phyloP scores from a whole-genome alignment of 352 stramenopile species.

The Globisporangium heterothallicum region DNA sequence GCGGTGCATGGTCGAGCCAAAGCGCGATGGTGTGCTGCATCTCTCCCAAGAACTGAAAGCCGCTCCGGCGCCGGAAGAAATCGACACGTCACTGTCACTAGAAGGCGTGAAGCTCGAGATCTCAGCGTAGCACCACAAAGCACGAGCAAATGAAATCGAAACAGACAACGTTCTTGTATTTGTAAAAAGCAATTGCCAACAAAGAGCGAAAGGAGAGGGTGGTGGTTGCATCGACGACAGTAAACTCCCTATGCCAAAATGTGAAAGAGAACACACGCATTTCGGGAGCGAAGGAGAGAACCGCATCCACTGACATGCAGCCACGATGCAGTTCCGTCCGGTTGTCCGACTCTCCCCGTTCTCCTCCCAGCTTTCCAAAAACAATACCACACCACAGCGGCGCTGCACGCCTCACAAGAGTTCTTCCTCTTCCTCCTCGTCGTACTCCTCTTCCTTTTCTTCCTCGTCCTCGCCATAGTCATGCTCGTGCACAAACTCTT shows the following conservation, averaged over 20 bases:
- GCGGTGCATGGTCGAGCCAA: slow-evolving; percentile 15
- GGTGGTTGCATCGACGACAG: not conserved
- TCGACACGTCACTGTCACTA: slow-evolving; percentile 24
- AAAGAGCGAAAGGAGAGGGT: not conserved
- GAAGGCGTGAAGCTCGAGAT: slow-evolving; percentile 33
- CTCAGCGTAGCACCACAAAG: slow-evolving; percentile 4
- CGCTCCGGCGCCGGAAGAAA: slow-evolving; percentile 18
- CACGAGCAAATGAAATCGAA: not conserved
- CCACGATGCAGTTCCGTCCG: not conserved
- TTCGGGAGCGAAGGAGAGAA: not conserved
- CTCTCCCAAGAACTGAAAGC: slow-evolving; percentile 4
- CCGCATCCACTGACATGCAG: not conserved
- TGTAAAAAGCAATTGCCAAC: slow-evolving; percentile 7
- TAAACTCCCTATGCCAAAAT: not conserved
- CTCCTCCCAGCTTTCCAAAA: not conserved
- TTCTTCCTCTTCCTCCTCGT: slow-evolving; percentile 56
- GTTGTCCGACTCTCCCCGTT: not conserved
- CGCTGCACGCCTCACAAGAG: slow-evolving; percentile 34
- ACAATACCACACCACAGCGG: not conserved
- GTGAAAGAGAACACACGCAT: not conserved
- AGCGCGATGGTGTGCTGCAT: not conserved
- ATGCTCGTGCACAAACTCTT: not conserved
- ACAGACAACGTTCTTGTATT: not conserved
- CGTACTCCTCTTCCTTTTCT: slow-evolving; percentile 30
- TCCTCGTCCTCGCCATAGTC: slow-evolving; percentile 24